Conservation (phyloP, 495 filamentous ascomycete genomes). For the Aspergillus ellipticus region DNA sequence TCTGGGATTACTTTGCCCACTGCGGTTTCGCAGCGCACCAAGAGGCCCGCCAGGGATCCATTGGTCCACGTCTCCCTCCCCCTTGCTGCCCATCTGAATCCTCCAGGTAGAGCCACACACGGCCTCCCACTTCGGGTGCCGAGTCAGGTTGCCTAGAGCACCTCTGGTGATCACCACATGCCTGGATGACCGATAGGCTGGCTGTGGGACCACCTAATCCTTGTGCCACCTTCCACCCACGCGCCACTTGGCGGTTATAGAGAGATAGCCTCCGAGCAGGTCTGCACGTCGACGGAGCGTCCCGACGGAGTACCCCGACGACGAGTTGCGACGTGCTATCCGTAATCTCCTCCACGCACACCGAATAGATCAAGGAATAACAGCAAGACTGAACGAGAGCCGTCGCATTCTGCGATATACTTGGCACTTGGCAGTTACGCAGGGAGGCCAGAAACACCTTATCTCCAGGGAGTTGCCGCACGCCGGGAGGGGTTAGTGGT, state of each 20-base stretch:
- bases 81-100: constrained; percentile 9
- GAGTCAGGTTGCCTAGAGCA: not conserved
- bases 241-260: not conserved
- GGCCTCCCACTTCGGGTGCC: not conserved
- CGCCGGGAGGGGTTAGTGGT: constrained; percentile 11
- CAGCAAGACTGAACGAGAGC: not conserved
- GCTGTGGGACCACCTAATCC: not conserved
- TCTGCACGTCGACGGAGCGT: not conserved
- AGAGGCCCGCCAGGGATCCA: not conserved
- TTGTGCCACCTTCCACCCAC: not conserved
- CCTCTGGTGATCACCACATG: not conserved
- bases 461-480: not conserved
- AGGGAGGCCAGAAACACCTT: constrained; percentile 13
- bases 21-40: not conserved
- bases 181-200: not conserved
- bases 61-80: constrained; percentile 12
- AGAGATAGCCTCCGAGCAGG: not conserved
- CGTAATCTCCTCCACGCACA: not conserved
- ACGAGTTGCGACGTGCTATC: too few species aligned
- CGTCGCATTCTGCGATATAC: constrained; percentile 16
- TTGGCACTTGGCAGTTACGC: constrained; percentile 41
- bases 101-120: not conserved
- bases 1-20: not conserved
- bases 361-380: not conserved
- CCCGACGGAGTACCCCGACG: too few species aligned